Evolutionary conservation across 2,329 filamentous ascomycete species (phyloP).

Genomic region (Microdochium trichocladiopsis): DNA sequence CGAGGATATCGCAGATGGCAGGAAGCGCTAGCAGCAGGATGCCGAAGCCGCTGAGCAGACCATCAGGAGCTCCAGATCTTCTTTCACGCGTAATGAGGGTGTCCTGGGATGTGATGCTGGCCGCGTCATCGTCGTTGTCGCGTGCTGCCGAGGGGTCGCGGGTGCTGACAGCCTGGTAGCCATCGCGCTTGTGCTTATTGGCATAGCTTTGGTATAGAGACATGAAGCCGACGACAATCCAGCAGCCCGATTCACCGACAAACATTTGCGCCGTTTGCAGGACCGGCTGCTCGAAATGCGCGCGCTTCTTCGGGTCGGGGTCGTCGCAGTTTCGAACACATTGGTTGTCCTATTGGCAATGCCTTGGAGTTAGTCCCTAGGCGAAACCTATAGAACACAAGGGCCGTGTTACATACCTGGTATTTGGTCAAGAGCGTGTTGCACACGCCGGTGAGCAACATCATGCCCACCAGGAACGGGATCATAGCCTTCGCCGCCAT

Average conservation of each 20-base stretch:
- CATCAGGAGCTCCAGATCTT: conserved; percentile 41
- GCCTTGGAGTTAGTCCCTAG: conserved; percentile 9
- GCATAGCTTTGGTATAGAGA: conserved; percentile 56
- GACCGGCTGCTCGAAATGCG: conserved; percentile 87
- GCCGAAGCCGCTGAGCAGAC: conserved; percentile 62
- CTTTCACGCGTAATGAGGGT: conserved; percentile 41
- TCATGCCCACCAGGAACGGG: conserved; percentile 87
- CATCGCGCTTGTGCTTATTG: conserved; percentile 34
- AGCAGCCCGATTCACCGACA: conserved; percentile 90
- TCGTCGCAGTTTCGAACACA: conserved; percentile 85
- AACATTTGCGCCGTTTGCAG: conserved; percentile 98
- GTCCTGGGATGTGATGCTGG: conserved; percentile 33
- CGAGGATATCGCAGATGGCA: conserved; percentile 87
- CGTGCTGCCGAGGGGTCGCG: conserved; percentile 36
- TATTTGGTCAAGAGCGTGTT: conserved; percentile 97
- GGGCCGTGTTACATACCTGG: conserved; percentile 51
- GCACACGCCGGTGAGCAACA: conserved; percentile 92
- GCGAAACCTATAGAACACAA: background rate
- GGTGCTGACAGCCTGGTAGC: conserved; percentile 59
- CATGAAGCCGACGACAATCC: conserved; percentile 75
- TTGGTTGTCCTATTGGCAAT: conserved; percentile 71
- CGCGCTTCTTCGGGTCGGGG: conserved; percentile 55
- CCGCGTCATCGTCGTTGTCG: conserved; percentile 38
- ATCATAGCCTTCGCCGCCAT: conserved; percentile 71
- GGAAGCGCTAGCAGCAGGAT: conserved; percentile 75